Evolutionary conservation across 176 grass and related monocot species (phyloP), one percentile per base, ranked within the genome.

Genomic region (Hsuehochloa calcarea): DNA sequence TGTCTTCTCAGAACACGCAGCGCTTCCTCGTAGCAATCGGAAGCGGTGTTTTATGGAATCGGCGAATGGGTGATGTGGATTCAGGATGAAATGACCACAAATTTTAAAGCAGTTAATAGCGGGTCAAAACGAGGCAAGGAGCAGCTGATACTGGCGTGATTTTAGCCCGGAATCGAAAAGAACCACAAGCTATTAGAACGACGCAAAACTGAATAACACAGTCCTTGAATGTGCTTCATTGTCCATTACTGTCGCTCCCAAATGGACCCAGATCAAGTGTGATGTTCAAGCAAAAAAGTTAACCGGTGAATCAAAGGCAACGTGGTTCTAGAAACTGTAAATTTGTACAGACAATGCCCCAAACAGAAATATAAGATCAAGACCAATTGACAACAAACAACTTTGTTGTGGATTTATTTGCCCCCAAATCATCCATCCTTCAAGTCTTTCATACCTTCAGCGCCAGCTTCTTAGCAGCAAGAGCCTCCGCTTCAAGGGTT

Each of bases 381-480:
- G 44, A 72, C 85, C 46, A 22, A 14, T 61, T 47, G 51, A 34
- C 77, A 46, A 0, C 65, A 55, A 41, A n/a, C 26, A 39, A 47
- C 35, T 56, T 83, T 17, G 46, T 16, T 74, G 80, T 14, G 17
- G 6, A 52, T 75, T 84, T 91, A 91, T 91, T 87, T 9, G 19
- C 20, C 35, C 16, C 1, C 19, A 54, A 29, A 54, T 26, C 31
- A 25, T 69, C 29, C 29, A 25, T 69, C 29, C 29, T 80, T 59
- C 11, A n/a, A 0, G 39, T 52, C 67, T 34, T 78, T 94, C 84
- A 99, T 80, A 94, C 93, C 11, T 96, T 92, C 39, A 99, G 75
- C 27, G 91, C 89, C 70, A 99, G 44, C 84, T 94, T 95, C 85
- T 99, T 88, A 40, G 93, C 93, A 68, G 97, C 97, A 54, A 91